phyloP scores from a whole-genome alignment of 2,329 filamentous ascomycete genomes.

The Pyrenophora teres region DNA sequence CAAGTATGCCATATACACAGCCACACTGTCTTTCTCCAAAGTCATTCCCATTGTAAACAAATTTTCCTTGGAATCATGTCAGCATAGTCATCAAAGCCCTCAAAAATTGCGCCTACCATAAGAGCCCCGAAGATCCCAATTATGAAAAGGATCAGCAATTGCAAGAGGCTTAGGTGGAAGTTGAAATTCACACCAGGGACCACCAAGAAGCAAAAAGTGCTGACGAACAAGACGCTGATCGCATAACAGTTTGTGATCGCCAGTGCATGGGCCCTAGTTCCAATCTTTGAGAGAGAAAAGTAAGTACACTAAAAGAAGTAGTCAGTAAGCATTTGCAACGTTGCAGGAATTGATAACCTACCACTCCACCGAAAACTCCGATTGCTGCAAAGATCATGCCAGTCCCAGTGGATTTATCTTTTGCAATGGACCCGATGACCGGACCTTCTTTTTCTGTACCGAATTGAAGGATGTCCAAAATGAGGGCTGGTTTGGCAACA shows the following conservation, averaged over 20 bases:
- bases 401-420: background rate
- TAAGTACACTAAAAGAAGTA: background rate
- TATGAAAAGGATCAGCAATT: background rate
- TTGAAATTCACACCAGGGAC: background rate
- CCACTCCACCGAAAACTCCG: background rate
- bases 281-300: background rate
- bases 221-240: background rate
- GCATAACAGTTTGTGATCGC: background rate
- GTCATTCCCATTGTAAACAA: background rate
- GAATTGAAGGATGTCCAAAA: background rate
- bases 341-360: background rate
- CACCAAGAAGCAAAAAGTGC: background rate
- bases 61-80: background rate
- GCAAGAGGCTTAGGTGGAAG: background rate
- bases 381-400: background rate
- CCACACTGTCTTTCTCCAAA: background rate
- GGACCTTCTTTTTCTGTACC: background rate
- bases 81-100: background rate
- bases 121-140: background rate
- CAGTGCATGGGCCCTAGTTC: background rate
- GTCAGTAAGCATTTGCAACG: background rate
- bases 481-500: background rate
- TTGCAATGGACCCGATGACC: too few species aligned
- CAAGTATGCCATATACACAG: background rate
- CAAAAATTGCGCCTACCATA: background rate